These are phyloP conservation scores for Scutellaria minor DNA, from an alignment of 257 asterid species.

Conservation along the genomic window DNA sequence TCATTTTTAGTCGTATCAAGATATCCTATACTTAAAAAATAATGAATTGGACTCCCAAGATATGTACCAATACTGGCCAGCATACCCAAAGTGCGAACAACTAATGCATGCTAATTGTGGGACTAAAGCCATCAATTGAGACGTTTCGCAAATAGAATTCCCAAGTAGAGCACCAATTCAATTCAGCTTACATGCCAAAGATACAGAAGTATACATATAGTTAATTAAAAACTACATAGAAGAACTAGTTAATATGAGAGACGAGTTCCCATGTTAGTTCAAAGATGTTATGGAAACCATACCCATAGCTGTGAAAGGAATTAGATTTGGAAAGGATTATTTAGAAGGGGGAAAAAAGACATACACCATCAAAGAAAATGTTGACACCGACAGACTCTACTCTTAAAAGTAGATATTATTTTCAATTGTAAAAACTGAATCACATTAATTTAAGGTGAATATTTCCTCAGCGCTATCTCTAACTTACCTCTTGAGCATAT, in stretches of 20 bases:
- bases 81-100: background rate
- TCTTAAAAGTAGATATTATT: conserved; percentile 1
- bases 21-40: too few species aligned
- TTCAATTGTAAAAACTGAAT: background rate
- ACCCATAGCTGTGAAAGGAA: conserved; percentile 12
- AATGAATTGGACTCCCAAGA: too few species aligned
- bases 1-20: too few species aligned
- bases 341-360: background rate
- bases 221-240: background rate
- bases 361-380: conserved; percentile 16
- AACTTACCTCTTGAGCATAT: conserved; percentile 71
- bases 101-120: background rate
- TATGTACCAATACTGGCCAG: too few species aligned
- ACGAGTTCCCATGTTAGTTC: background rate
- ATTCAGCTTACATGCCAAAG: conserved; percentile 6
- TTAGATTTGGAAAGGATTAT: background rate
- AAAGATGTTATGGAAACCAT: conserved; percentile 26
- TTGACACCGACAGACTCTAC: background rate
- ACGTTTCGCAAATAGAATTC: background rate
- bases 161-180: conserved; percentile 12
- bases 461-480: conserved; percentile 19
- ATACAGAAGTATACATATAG: background rate
- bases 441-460: conserved; percentile 25
- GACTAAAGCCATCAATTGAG: background rate
- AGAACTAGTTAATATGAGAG: background rate